Conservation (phyloP, 441 rosid species). For the Corymbia calophylla region DNA sequence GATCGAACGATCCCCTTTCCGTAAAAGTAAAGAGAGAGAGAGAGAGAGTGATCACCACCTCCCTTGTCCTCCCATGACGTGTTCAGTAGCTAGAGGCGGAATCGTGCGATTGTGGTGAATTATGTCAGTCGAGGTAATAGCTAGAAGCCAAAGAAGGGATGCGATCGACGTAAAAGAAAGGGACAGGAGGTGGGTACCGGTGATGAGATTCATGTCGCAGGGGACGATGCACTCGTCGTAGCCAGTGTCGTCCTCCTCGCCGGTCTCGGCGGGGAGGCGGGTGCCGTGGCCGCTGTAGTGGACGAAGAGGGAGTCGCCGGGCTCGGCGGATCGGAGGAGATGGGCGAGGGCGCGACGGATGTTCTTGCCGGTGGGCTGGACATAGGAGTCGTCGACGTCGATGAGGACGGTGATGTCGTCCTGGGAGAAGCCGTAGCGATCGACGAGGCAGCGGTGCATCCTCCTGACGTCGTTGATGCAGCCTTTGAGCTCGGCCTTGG, state of each 20-base stretch:
- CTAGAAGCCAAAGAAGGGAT: not conserved
- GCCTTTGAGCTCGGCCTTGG: constrained; percentile 82
- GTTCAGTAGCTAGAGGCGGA: not conserved
- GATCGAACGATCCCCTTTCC: not conserved
- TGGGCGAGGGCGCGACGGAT: constrained; percentile 47
- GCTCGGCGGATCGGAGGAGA: constrained; percentile 49
- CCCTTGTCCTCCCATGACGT: not conserved
- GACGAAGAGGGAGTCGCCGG: constrained; percentile 63
- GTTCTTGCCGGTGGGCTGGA: constrained; percentile 75
- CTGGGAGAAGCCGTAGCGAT: constrained; percentile 63
- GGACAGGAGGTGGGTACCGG: constrained; percentile 29
- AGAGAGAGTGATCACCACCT: not conserved
- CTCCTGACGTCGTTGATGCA: constrained; percentile 85
- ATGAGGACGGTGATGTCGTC: constrained; percentile 63
- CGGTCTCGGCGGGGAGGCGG: constrained; percentile 95
- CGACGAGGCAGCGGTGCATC: constrained; percentile 56
- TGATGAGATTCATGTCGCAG: constrained; percentile 91
- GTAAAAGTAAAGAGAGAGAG: not conserved
- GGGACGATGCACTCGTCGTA: constrained; percentile 94
- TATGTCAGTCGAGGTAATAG: not conserved
- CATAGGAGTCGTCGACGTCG: constrained; percentile 57
- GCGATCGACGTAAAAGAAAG: not conserved
- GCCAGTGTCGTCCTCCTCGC: constrained; percentile 94
- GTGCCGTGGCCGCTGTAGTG: constrained; percentile 97
- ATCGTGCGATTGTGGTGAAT: not conserved